A percentile compares a stretch with the other conserved stretches of the same genome.
phyloP scores from a whole-genome alignment of 768 basidiomycete genomes.

The Pisolithus orientalis region DNA sequence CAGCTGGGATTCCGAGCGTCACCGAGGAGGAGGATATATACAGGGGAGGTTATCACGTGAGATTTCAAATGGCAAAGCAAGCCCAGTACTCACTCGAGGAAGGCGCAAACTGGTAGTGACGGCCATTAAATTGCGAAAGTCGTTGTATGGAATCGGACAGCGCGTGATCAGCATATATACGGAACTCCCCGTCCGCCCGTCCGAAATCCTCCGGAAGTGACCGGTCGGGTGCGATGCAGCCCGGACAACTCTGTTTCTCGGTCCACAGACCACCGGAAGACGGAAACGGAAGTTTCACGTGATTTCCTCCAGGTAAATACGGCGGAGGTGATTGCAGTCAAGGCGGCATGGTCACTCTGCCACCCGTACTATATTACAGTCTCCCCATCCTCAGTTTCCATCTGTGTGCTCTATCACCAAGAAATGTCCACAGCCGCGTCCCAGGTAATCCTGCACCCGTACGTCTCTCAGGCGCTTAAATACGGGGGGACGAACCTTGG shows the following conservation, averaged over 20 bases:
- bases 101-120: conserved; percentile 1
- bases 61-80: background rate
- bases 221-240: too few species aligned
- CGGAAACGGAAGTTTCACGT: conserved; percentile 14
- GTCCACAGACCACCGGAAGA: too few species aligned
- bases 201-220: background rate
- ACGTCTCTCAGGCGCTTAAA: conserved; percentile 68
- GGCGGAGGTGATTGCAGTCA: background rate
- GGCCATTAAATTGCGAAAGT: background rate
- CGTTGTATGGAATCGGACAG: background rate
- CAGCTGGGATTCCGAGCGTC: conserved; percentile 1
- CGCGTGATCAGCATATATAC: background rate
- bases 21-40: background rate
- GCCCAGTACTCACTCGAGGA: conserved; percentile 7
- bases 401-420: conserved; percentile 1
- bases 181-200: background rate
- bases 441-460: conserved; percentile 82
- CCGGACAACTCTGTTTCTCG: too few species aligned
- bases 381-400: conserved; percentile 9
- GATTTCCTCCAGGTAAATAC: conserved; percentile 18
- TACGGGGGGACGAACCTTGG: conserved; percentile 78
- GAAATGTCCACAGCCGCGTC: conserved; percentile 44
- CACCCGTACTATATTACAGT: background rate
- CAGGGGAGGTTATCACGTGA: conserved; percentile 16
- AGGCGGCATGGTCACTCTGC: background rate